phyloP scores from a whole-genome alignment of 805 yeast species.

The Wickerhamiella brachini region DNA sequence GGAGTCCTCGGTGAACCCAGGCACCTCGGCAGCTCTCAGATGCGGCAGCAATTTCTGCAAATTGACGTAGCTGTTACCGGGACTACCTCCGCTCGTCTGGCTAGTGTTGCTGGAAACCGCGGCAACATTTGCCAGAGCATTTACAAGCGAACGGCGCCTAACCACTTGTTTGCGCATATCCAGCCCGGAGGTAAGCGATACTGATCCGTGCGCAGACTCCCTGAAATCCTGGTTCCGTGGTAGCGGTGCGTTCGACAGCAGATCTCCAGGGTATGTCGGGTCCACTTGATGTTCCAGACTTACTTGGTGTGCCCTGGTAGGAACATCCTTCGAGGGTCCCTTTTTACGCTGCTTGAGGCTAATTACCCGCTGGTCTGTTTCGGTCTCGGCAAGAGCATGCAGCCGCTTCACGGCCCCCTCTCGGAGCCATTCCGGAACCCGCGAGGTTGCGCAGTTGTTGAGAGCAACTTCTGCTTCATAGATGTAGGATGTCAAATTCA shows the following conservation, averaged over 20 bases:
- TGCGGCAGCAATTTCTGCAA: neutral
- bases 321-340: neutral
- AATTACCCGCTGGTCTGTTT: conserved; percentile 6
- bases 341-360: conserved; percentile 11
- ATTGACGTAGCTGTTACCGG: neutral
- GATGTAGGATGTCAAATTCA: conserved; percentile 73
- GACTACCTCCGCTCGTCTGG: neutral
- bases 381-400: conserved; percentile 14
- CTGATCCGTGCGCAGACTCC: neutral
- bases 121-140: neutral
- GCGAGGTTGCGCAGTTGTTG: conserved; percentile 35
- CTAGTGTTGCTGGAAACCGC: neutral
- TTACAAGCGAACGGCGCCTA: neutral
- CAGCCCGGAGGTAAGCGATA: neutral
- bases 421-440: conserved; percentile 51
- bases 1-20: conserved; percentile 16
- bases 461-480: conserved; percentile 58
- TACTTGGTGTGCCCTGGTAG: conserved; percentile 3
- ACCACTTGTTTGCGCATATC: neutral
- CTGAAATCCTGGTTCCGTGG: neutral
- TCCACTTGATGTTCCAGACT: conserved; percentile 8
- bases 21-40: conserved; percentile 7
- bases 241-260: conserved; percentile 67
- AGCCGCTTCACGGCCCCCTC: conserved; percentile 41
- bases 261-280: conserved; percentile 59